Evolutionary conservation across 768 basidiomycete species (phyloP).

Genomic region (Gloeostereum incarnatum): DNA sequence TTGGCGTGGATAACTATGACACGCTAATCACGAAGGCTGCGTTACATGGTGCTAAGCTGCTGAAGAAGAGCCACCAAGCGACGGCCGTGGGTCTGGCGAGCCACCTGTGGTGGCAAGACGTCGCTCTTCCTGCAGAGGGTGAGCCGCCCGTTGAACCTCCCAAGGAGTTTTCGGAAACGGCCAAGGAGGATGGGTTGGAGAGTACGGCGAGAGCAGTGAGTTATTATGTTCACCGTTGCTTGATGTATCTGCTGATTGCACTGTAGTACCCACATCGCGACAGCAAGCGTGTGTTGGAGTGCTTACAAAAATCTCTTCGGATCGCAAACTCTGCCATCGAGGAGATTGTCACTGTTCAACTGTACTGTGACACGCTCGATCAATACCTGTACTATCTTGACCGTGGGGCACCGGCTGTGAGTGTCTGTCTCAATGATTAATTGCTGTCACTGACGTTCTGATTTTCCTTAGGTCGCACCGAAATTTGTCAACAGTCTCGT

Average conservation of each 20-base stretch:
- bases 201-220: slow-evolving; percentile 44
- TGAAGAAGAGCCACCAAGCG: slow-evolving; percentile 98
- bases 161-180: slow-evolving; percentile 25
- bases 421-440: slow-evolving; percentile 19
- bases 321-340: slow-evolving; percentile 97
- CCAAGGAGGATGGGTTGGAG: slow-evolving; percentile 34
- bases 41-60: slow-evolving; percentile 86
- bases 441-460: neutral
- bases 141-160: slow-evolving; percentile 24
- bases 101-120: slow-evolving; percentile 98
- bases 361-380: slow-evolving; percentile 95
- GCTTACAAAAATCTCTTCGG: slow-evolving; percentile 91
- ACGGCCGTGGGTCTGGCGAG: slow-evolving; percentile 91
- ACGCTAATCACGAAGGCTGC: slow-evolving; percentile 99
- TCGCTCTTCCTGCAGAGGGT: slow-evolving; percentile 30
- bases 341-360: slow-evolving; percentile 91
- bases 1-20: slow-evolving; percentile 92
- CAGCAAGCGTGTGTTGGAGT: slow-evolving; percentile 95
- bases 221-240: slow-evolving; percentile 11
- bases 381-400: slow-evolving; percentile 96
- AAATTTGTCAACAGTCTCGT: slow-evolving; percentile 97
- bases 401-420: slow-evolving; percentile 81
- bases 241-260: neutral
- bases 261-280: slow-evolving; percentile 79
- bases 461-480: slow-evolving; percentile 65